Evolutionary conservation across 2,329 filamentous ascomycete genomes (phyloP).

Genomic region (Rutstroemia sydowiana): DNA sequence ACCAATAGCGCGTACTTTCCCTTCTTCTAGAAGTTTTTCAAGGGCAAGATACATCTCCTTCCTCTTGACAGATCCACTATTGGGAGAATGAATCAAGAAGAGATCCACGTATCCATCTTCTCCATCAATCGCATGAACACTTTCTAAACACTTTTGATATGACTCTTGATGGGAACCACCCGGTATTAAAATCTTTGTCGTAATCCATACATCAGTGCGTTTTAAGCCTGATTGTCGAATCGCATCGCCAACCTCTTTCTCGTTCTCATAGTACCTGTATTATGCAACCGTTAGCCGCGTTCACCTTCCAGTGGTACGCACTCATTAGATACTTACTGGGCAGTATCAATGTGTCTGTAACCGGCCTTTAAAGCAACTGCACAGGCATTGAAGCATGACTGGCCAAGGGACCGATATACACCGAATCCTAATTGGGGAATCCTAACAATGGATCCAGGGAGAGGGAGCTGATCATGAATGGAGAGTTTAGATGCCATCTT

Average conservation of each 20-base stretch:
- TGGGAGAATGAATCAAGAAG: conserved; percentile 8
- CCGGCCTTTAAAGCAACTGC: conserved; percentile 1
- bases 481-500: neutral
- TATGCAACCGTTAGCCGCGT: neutral
- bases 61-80: neutral
- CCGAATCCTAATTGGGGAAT: conserved; percentile 10
- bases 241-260: conserved; percentile 4
- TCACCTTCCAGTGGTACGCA: neutral
- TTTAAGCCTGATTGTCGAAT: neutral
- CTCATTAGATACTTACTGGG: conserved; percentile 1
- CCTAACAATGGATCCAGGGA: neutral
- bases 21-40: neutral
- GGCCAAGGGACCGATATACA: conserved; percentile 5
- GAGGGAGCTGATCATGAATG: neutral
- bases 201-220: conserved; percentile 8
- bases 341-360: conserved; percentile 7
- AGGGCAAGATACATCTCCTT: conserved; percentile 8
- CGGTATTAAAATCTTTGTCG: conserved; percentile 6
- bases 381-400: conserved; percentile 5
- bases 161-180: neutral
- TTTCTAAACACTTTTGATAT: conserved; percentile 6
- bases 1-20: conserved; percentile 2
- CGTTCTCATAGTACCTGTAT: conserved; percentile 10
- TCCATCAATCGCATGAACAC: conserved; percentile 12
- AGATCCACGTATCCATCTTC: conserved; percentile 15